Base-by-base conservation (phyloP, 108 stramenopile species). In the Nitzschia sp. region DNA sequence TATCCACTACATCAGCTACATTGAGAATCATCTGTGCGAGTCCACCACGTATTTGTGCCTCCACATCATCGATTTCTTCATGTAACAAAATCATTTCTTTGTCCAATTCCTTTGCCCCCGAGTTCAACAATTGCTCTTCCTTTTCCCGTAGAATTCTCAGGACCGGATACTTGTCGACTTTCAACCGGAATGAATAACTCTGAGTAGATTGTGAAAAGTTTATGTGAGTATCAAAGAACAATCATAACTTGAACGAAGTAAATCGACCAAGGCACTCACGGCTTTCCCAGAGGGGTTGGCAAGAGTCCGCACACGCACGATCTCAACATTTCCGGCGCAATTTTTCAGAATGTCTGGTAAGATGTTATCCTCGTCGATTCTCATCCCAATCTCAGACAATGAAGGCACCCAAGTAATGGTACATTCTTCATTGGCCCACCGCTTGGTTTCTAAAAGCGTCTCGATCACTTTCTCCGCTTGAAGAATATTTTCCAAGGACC, bases 381-480 rank as follows among this genome's bases (percentile, higher is more conserved):
- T 26, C 0, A 34, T 18, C 23, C 66, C 83, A 19, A 92, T 68
- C 26, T 53, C 42, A 25, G 83, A 68, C 46, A 92, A 42, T 11
- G 29, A 31, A 38, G 86, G 82, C 47, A 66, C 70, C 68, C 61
- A 62, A 3, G 51, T 64, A 38, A 59, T 23, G 18, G 66, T 73
- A 17, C 56, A 31, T 31, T 61, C 64, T 8, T 59, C 26, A 2
- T 38, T 27, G n/a, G 88, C 74, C 92, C 92, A 93, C 19, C 66
- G 46, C 36, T 81, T 54, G 0, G 84, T 79, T 24, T 79, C 27
- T 11, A 90, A 35, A 23, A 93, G 51, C 25, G 65, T 74, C 33
- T 80, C 69, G 18, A 85, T 65, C 1, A 90, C 85, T 33, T 90
- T 76, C 46, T 93, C 92, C 1, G 92, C 89, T 66, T 93, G 78